Evolutionary conservation across 1,139 yeast genomes (phyloP), one percentile per base, ranked within the genome.

Genomic region (Candida labiduridarum): DNA sequence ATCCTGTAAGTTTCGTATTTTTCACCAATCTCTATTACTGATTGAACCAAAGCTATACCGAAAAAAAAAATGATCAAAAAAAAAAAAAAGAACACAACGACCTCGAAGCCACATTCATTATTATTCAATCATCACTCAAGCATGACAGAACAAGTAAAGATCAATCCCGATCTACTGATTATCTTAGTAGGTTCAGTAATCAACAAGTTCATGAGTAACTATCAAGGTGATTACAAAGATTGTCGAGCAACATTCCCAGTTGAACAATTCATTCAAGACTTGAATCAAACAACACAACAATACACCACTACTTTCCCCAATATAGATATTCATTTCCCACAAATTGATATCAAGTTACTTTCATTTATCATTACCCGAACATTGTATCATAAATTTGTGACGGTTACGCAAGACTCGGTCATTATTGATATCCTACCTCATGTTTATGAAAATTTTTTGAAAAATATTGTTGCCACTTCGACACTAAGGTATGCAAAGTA

Each of bases 101-200:
- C 29, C 10, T n/a, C n/a, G n/a, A 25, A 6, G 2, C 10, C 29
- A 25, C 29, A 25, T 25, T 2, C 10, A 25, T 4, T 8, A 25
- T 25, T 25, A 29, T 31, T 9, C 34, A 22, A 31, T 19, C 34
- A 11, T 27, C 39, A 33, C 14, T 15, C 19, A 30, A 10, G 30
- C 15, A 57, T 57, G 60, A 30, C 58, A 15, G 56, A 56, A 36
- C 57, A 55, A 38, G 55, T 55, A 3, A 55, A 52, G 39, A 52
- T 54, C 41, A 55, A 56, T 31, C 59, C 59, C 1, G 59, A 56
- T 30, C 47, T 56, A 15, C 59, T 56, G 59, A 56, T 56, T 7
- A 52, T 71, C 27, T 59, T 71, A 12, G 59, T 71, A 6, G 71
- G 71, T 12, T 61, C 76, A 7, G 60, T 71, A 8, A 60, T 72